A percentile compares a stretch with the other conserved stretches of the same genome.
Evolutionary conservation across 768 basidiomycete genomes (phyloP).

Genomic region (Rhizopogon vulgaris): DNA sequence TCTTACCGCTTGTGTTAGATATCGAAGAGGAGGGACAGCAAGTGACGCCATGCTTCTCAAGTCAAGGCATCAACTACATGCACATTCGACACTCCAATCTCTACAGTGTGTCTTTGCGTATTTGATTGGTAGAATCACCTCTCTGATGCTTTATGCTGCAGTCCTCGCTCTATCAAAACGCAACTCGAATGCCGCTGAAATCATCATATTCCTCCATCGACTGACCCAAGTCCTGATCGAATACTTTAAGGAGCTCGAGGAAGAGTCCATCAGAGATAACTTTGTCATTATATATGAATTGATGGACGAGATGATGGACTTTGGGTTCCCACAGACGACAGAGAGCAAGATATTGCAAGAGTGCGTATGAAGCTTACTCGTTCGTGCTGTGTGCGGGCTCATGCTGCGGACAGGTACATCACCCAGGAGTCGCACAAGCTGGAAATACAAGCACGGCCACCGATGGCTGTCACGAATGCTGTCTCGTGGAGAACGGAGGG

Average conservation of each 20-base stretch:
- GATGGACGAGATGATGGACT: conserved; percentile 99
- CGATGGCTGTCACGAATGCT: conserved; percentile 96
- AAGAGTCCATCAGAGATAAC: conserved; percentile 98
- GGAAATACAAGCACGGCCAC: conserved; percentile 86
- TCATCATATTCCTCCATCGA: conserved; percentile 94
- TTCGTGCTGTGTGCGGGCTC: neutral
- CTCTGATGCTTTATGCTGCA: conserved; percentile 25
- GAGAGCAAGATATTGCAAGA: conserved; percentile 99
- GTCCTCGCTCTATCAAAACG: conserved; percentile 94
- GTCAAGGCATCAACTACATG: conserved; percentile 95
- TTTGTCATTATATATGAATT: conserved; percentile 99
- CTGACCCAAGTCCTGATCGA: conserved; percentile 89
- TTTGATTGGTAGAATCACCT: neutral
- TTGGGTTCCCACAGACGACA: conserved; percentile 97
- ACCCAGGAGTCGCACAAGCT: conserved; percentile 98
- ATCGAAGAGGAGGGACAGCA: conserved; percentile 97
- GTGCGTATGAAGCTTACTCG: conserved; percentile 27
- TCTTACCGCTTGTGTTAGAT: conserved; percentile 88
- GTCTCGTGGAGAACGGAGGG: conserved; percentile 99
- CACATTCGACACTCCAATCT: conserved; percentile 98
- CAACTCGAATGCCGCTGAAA: conserved; percentile 93
- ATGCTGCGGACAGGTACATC: conserved; percentile 62
- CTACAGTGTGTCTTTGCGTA: conserved; percentile 59
- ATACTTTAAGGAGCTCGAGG: conserved; percentile 99
- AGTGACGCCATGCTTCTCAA: conserved; percentile 94